These are phyloP conservation scores for Xylariaceae sp. DNA, from an alignment of 2,329 filamentous ascomycete genomes.

Conservation along the genomic window DNA sequence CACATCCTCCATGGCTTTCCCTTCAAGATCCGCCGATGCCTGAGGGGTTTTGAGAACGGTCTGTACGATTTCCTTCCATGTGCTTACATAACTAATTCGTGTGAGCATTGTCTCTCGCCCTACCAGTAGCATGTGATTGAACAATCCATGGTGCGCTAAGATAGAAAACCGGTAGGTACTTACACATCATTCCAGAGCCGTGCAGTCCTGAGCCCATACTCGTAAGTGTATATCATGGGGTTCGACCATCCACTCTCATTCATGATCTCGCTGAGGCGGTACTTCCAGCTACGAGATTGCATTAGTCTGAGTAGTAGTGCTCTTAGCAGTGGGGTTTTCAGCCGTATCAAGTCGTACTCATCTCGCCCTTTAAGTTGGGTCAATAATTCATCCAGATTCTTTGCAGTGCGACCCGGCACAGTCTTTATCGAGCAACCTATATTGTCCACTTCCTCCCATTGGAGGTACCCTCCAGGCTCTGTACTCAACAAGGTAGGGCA, in stretches of 20 bases:
- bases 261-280: conserved; percentile 7
- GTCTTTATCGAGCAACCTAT: conserved; percentile 8
- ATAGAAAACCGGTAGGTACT: no score
- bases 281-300: conserved; percentile 15
- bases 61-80: conserved; percentile 1
- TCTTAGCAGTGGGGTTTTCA: no score
- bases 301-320: no score
- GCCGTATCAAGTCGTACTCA: no score
- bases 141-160: no score
- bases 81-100: background rate
- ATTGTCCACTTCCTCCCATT: conserved; percentile 16
- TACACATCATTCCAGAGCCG: conserved; percentile 15
- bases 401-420: conserved; percentile 5
- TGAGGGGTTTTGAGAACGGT: background rate
- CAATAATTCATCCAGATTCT: conserved; percentile 2
- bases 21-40: background rate
- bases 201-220: conserved; percentile 8
- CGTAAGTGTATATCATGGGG: conserved; percentile 7
- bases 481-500: background rate
- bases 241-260: conserved; percentile 5
- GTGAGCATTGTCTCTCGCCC: no score
- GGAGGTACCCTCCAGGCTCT: conserved; percentile 16
- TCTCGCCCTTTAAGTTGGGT: conserved; percentile 4
- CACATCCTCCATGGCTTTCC: background rate
- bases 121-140: no score